A percentile compares a stretch with the other conserved stretches of the same genome.
Evolutionary conservation across 2,329 filamentous ascomycete species (phyloP).

Genomic region (Cladobotryum mycophilum): DNA sequence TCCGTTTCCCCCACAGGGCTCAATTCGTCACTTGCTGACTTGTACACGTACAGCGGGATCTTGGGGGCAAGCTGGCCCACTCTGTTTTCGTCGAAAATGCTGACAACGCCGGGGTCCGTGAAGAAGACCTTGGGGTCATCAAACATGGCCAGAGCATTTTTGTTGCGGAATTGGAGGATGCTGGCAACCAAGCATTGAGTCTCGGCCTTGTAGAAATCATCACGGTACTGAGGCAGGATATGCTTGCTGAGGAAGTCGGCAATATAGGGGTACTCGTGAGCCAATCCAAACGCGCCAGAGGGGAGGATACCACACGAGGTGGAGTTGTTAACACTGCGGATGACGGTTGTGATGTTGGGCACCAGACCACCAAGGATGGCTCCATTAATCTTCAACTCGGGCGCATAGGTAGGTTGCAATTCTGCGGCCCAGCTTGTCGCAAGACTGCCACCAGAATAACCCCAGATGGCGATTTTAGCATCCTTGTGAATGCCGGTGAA

Average conservation of each 20-base stretch:
- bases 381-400: slow-evolving; percentile 19
- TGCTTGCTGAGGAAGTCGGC: slow-evolving; percentile 11
- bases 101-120: slow-evolving; percentile 17
- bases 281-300: slow-evolving; percentile 17
- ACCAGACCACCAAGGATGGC: slow-evolving; percentile 20
- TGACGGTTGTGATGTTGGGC: slow-evolving; percentile 14
- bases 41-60: slow-evolving; percentile 46
- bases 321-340: slow-evolving; percentile 14
- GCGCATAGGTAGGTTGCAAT: slow-evolving; percentile 21
- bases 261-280: slow-evolving; percentile 18
- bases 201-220: slow-evolving; percentile 25
- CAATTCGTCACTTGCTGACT: slow-evolving; percentile 41
- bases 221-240: slow-evolving; percentile 14
- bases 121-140: slow-evolving; percentile 25
- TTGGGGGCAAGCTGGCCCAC: slow-evolving; percentile 34
- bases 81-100: slow-evolving; percentile 23
- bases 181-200: slow-evolving; percentile 21
- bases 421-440: slow-evolving; percentile 19
- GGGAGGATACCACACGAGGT: slow-evolving; percentile 17
- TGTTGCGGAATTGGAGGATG: slow-evolving; percentile 21
- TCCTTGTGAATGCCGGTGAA: slow-evolving; percentile 25
- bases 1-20: slow-evolving; percentile 40
- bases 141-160: slow-evolving; percentile 37
- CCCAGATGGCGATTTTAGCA: slow-evolving; percentile 39
- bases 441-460: slow-evolving; percentile 22